phyloP scores from a whole-genome alignment of 75 land plant genomes.

The Gnetum montanum region DNA sequence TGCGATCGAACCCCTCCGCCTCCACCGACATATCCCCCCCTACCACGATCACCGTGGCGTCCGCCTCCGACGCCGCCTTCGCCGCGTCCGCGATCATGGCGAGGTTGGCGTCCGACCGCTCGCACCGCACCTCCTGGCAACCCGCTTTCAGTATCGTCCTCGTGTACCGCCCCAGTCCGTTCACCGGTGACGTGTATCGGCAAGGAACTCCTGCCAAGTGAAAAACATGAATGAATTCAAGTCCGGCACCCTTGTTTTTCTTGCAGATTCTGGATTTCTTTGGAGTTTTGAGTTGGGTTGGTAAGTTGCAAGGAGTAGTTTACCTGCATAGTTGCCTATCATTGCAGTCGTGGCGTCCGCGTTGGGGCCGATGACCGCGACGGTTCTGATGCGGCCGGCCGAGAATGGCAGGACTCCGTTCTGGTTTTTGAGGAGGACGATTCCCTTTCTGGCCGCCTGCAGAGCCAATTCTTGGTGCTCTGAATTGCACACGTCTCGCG shows the following conservation, averaged over 20 bases:
- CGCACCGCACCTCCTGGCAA: slow-evolving; percentile 18
- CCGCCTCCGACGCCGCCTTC: slow-evolving; percentile 23
- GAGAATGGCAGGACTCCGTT: slow-evolving; percentile 26
- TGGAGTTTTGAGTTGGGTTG: background rate
- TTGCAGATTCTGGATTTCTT: background rate
- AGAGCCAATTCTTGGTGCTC: slow-evolving; percentile 28
- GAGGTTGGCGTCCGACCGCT: slow-evolving; percentile 1
- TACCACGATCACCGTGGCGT: slow-evolving; percentile 32
- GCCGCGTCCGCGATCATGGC: slow-evolving; percentile 16
- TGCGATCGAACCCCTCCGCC: slow-evolving; percentile 21
- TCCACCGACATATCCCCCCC: slow-evolving; percentile 27
- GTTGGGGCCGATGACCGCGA: slow-evolving; percentile 86
- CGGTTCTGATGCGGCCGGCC: slow-evolving; percentile 11
- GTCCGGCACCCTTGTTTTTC: background rate
- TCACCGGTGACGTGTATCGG: slow-evolving; percentile 22
- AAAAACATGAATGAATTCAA: background rate
- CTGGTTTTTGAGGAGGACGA: slow-evolving; percentile 38
- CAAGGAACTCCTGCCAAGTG: slow-evolving; percentile 31
- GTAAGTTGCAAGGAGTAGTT: too few species aligned
- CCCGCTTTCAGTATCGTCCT: slow-evolving; percentile 15
- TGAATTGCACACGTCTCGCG: slow-evolving; percentile 54
- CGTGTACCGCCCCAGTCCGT: slow-evolving; percentile 15
- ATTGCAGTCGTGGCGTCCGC: slow-evolving; percentile 45
- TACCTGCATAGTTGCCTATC: slow-evolving; percentile 90
- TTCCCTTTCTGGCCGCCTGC: slow-evolving; percentile 33